A percentile compares a stretch with the other conserved stretches of the same genome.
Evolutionary conservation across 176 grass and related monocot genomes (phyloP).

Genomic region (Hyparrhenia diplandra): DNA sequence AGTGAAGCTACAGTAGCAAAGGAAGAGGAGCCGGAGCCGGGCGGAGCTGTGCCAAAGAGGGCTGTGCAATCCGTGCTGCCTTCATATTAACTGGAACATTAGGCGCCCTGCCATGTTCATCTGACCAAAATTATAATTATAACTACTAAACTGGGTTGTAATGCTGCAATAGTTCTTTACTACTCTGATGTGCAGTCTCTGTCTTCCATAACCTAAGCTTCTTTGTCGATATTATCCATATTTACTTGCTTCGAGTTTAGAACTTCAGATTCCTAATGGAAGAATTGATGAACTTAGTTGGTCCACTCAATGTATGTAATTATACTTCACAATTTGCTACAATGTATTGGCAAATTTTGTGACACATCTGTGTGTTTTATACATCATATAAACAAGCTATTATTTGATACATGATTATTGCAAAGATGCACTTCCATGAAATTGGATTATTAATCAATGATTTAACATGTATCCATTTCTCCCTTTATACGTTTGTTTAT

Average conservation of each 20-base stretch:
- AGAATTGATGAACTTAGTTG: not conserved
- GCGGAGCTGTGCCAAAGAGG: too few species aligned
- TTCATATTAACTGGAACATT: not conserved
- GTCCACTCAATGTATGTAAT: not conserved
- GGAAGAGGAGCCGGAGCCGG: too few species aligned
- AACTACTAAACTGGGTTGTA: not conserved
- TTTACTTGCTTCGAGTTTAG: too few species aligned
- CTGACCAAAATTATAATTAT: not conserved
- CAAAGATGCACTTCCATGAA: not conserved
- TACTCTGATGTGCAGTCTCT: too few species aligned
- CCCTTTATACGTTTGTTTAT: not conserved
- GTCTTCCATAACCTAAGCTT: too few species aligned
- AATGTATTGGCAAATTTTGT: not conserved
- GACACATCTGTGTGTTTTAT: not conserved
- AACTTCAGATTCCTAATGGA: too few species aligned
- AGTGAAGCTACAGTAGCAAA: too few species aligned
- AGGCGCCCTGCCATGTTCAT: not conserved
- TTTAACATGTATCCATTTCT: not conserved
- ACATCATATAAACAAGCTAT: not conserved
- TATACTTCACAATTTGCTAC: not conserved
- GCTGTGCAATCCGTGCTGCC: not conserved
- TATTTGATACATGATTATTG: not conserved
- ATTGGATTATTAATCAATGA: not conserved
- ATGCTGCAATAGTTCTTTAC: too few species aligned
- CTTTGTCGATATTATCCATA: too few species aligned